Evolutionary conservation across 1,284 basidiomycete species (phyloP), one percentile per base, ranked within the genome.

Genomic region (Cryptococcus sp.): DNA sequence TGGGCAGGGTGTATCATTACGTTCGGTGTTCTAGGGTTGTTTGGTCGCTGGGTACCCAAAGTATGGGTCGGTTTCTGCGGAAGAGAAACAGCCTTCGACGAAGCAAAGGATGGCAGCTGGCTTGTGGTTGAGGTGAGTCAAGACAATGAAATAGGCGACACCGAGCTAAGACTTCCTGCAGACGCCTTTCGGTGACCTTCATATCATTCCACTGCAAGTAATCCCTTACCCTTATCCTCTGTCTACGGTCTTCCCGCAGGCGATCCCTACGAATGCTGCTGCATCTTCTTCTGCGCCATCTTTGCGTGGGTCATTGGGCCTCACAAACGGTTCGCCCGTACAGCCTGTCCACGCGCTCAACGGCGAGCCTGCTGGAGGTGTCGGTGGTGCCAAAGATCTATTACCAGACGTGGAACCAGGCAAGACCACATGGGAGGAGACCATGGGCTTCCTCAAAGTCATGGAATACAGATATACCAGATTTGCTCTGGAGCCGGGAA

Each of bases 11-110:
- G 89, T 69, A 68, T 91, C 8, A 57, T 90, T 16, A 85, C 88
- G 1, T 78, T 90, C 11, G 96, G 96, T 3, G 78, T 86, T 8
- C 80, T 98, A 38, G 88, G 86, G 10, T 83, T 99, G 16, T 77
- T 96, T 5, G 93, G 93, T 1, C 87, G 93, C 68, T 99, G 96
- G 96, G 86, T 96, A 66, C 95, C 96, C 50, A 85, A 83, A 4
- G 69, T 93, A 43, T 96, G 94, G 91, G 84, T 99, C 52, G 85
- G 85, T 40, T 93, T 88, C 83, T 88, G 91, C n/a, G 86, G 92
- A 1, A 83, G 81, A 54, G 91, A 95, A 76, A 88, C 85, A 54
- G 86, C 89, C 4, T 99, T 99, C 70, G 85, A 86, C 47, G 82
- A 90, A 55, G 83, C 87, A 11, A 80, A 82, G 48, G 78, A 85